Evolutionary conservation across 1,284 basidiomycete species (phyloP).

Genomic region (Rhizoctonia solani): DNA sequence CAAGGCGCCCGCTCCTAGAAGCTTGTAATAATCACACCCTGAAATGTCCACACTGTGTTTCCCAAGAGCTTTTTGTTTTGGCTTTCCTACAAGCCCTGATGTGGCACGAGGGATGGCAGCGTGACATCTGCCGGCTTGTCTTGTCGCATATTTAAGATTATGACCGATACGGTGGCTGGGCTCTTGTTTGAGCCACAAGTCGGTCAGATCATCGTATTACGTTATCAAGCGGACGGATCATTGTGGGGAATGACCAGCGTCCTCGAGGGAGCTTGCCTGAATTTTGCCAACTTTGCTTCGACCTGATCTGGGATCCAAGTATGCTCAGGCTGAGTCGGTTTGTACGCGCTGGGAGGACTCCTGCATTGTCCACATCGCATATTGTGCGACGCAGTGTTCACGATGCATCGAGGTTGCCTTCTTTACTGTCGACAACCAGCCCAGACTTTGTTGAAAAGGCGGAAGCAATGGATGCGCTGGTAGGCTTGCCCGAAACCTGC

Average conservation of each 20-base stretch:
- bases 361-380: background rate
- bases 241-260: conserved; percentile 27
- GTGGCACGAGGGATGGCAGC: too few species aligned
- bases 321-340: conserved; percentile 13
- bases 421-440: conserved; percentile 64
- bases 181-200: background rate
- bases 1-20: too few species aligned
- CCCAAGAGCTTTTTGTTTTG: too few species aligned
- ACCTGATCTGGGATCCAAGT: background rate
- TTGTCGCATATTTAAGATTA: background rate
- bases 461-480: conserved; percentile 67
- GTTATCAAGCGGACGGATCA: conserved; percentile 33
- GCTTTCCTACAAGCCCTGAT: too few species aligned
- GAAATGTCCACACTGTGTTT: too few species aligned
- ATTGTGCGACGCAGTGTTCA: conserved; percentile 46
- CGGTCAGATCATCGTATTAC: too few species aligned
- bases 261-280: background rate
- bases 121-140: too few species aligned
- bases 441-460: conserved; percentile 71
- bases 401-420: conserved; percentile 74
- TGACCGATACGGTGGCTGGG: background rate
- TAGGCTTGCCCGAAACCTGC: conserved; percentile 63
- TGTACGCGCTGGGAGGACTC: background rate
- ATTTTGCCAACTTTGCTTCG: background rate
- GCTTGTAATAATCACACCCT: too few species aligned